These are phyloP conservation scores for Bruguiera hainesii DNA, from an alignment of 441 rosid species.

Conservation along the genomic window DNA sequence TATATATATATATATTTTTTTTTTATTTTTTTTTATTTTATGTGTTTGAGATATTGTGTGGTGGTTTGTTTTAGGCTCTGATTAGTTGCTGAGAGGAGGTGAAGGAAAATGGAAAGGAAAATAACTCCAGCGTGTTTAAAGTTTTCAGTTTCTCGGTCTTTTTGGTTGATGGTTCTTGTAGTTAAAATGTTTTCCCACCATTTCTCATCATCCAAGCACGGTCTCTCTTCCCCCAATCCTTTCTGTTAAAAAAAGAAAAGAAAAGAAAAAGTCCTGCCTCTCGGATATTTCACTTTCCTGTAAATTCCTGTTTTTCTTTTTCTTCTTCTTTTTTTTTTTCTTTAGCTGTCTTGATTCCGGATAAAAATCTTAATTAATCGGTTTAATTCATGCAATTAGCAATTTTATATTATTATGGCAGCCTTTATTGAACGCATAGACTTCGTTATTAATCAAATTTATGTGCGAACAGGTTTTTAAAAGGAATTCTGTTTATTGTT, in stretches of 20 bases:
- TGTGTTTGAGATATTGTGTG: background rate
- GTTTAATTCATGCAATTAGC: background rate
- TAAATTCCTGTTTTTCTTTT: background rate
- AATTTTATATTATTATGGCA: background rate
- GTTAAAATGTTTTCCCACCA: too few relatives aligned
- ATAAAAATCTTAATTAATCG: too few relatives aligned
- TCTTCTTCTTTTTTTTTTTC: background rate
- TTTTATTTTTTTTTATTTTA: background rate
- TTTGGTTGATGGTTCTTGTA: too few relatives aligned
- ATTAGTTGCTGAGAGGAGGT: slow-evolving; percentile 21
- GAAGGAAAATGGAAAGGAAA: background rate
- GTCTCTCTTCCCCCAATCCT: too few relatives aligned
- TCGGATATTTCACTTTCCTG: background rate
- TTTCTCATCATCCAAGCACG: too few relatives aligned
- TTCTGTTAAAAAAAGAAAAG: too few relatives aligned
- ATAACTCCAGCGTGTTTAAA: too few relatives aligned
- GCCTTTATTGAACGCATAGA: slow-evolving; percentile 1
- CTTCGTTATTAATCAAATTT: background rate
- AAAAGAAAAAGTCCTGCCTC: too few relatives aligned
- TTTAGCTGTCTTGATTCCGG: too few relatives aligned
- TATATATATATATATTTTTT: background rate
- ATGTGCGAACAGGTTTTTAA: slow-evolving; percentile 24
- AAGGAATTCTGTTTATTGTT: slow-evolving; percentile 16
- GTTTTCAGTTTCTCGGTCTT: too few relatives aligned
- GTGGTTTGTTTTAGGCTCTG: slow-evolving; percentile 9